phyloP scores from a whole-genome alignment of 495 filamentous ascomycete genomes.

The Podospora comata region DNA sequence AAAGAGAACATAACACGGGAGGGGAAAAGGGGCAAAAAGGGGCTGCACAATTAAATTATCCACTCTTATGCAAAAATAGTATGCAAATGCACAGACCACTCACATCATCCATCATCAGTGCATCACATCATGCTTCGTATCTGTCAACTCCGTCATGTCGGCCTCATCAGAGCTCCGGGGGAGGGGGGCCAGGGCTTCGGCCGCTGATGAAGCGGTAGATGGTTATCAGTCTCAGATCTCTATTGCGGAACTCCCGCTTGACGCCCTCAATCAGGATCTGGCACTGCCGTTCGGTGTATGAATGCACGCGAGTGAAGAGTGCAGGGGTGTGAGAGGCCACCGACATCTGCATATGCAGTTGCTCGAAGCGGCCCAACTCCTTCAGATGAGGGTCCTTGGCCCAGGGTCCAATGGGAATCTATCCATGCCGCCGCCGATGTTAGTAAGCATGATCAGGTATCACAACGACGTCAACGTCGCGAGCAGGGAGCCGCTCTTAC shows the following conservation, averaged over 20 bases:
- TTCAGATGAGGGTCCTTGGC: conserved; percentile 47
- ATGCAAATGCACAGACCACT: not conserved
- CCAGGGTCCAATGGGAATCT: conserved; percentile 53
- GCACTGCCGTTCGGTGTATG: conserved; percentile 16
- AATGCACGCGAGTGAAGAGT: conserved; percentile 18
- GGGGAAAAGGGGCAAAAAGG: not conserved
- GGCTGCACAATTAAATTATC: not conserved
- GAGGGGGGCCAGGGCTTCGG: conserved; percentile 18
- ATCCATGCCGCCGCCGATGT: conserved; percentile 1
- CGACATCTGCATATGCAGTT: conserved; percentile 27
- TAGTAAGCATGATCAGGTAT: not conserved
- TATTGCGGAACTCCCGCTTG: conserved; percentile 28
- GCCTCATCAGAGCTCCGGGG: not conserved
- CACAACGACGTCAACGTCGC: not conserved
- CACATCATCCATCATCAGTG: not conserved
- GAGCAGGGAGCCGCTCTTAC: not conserved
- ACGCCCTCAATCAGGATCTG: conserved; percentile 28
- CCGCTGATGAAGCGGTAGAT: conserved; percentile 27
- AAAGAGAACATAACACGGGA: not conserved
- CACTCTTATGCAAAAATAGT: not conserved
- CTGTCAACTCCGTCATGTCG: not conserved
- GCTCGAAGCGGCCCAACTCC: conserved; percentile 45
- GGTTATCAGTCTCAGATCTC: conserved; percentile 28
- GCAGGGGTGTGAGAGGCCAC: conserved; percentile 28
- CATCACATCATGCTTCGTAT: not conserved